These are phyloP conservation scores for Galerina marginata DNA, from an alignment of 768 basidiomycete species.

Conservation along the genomic window DNA sequence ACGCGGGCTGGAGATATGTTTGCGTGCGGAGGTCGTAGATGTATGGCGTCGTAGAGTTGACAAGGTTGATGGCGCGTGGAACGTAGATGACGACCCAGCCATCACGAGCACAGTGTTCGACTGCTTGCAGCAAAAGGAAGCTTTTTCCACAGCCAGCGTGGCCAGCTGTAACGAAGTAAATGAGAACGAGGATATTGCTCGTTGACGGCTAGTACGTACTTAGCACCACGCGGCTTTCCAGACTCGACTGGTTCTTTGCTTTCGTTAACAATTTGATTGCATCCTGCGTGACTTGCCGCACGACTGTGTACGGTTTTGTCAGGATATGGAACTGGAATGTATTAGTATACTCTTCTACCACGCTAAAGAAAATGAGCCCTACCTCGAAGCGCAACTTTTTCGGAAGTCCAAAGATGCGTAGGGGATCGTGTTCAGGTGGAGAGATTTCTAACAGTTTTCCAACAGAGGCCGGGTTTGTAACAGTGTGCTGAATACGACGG, in stretches of 20 bases:
- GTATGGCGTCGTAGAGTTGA: conserved; percentile 78
- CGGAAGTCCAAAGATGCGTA: conserved; percentile 76
- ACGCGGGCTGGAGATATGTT: conserved; percentile 76
- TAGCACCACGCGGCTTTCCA: conserved; percentile 60
- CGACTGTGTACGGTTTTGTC: conserved; percentile 71
- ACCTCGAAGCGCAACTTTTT: conserved; percentile 76
- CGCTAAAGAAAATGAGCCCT: conserved; percentile 13
- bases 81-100: conserved; percentile 88
- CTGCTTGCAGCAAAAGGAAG: conserved; percentile 75
- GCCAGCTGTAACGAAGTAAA: conserved; percentile 58
- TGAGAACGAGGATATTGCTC: conserved; percentile 3
- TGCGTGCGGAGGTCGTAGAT: conserved; percentile 76
- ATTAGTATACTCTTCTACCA: neutral
- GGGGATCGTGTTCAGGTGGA: conserved; percentile 49
- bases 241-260: conserved; percentile 55
- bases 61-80: conserved; percentile 65
- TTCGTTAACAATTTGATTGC: conserved; percentile 56
- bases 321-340: conserved; percentile 66
- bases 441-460: conserved; percentile 54
- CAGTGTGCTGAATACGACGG: conserved; percentile 14
- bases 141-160: conserved; percentile 82
- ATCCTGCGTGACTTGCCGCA: conserved; percentile 70
- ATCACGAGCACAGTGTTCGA: conserved; percentile 65
- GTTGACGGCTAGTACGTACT: conserved; percentile 49
- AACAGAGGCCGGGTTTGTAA: conserved; percentile 38